Conservation (phyloP, 2,329 filamentous ascomycete species). For the Apiospora rasikravindrae region DNA sequence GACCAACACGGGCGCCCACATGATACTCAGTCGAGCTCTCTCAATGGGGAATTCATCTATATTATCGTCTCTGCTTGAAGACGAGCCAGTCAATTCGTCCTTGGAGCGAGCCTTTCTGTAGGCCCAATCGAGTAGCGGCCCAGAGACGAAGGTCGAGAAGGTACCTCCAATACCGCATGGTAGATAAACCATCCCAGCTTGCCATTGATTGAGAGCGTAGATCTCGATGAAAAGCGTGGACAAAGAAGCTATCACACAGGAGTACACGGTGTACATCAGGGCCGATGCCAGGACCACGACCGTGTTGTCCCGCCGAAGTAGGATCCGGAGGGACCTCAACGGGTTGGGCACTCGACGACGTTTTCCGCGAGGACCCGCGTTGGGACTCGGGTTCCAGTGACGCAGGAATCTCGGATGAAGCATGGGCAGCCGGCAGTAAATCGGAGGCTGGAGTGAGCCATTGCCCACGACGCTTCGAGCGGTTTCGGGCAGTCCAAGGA, state of each 20-base stretch:
- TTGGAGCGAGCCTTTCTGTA: not conserved
- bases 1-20: not conserved
- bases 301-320: slow-evolving; percentile 26
- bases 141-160: not conserved
- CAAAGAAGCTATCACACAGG: slow-evolving; percentile 32
- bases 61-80: not conserved
- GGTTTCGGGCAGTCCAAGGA: slow-evolving; percentile 19
- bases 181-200: slow-evolving; percentile 34
- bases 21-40: not conserved
- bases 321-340: slow-evolving; percentile 28
- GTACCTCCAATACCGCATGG: slow-evolving; percentile 31
- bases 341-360: slow-evolving; percentile 26
- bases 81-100: not conserved
- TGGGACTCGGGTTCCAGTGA: not conserved
- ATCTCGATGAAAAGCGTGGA: slow-evolving; percentile 31
- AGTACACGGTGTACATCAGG: slow-evolving; percentile 30
- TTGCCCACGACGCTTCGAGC: not conserved
- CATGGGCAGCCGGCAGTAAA: not conserved
- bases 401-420: not conserved
- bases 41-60: not conserved
- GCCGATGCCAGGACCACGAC: slow-evolving; percentile 28
- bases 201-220: slow-evolving; percentile 31
- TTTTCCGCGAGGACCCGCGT: not conserved
- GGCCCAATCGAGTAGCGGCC: not conserved
- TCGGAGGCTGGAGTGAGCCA: not conserved